Evolutionary conservation across 306 rosid genomes (phyloP).

Genomic region (Dalbergia cochinchinensis): DNA sequence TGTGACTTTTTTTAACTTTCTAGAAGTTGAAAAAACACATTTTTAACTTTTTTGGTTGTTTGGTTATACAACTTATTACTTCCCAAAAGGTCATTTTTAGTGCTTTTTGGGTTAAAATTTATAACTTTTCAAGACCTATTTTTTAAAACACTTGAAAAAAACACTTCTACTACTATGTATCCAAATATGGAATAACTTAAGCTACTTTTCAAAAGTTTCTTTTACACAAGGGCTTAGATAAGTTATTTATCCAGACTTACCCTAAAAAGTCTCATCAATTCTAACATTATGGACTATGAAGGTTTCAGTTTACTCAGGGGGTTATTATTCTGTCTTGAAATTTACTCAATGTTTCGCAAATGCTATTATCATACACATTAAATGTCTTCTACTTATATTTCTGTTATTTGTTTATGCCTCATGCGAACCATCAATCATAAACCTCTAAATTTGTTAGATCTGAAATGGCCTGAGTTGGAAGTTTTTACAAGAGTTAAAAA

Average conservation of each 20-base stretch:
- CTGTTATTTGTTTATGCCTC: slow-evolving; percentile 1
- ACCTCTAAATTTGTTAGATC: slow-evolving; percentile 11
- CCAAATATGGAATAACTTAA: too few relatives aligned
- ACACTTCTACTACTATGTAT: too few relatives aligned
- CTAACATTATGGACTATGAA: not conserved
- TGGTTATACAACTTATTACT: too few relatives aligned
- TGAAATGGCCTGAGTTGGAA: slow-evolving; percentile 11
- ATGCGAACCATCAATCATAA: not conserved
- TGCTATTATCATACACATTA: not conserved
- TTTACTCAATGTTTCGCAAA: not conserved
- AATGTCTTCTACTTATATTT: slow-evolving; percentile 16
- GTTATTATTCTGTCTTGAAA: slow-evolving; percentile 9
- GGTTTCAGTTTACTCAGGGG: not conserved
- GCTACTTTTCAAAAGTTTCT: too few relatives aligned
- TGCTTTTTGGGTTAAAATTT: not conserved
- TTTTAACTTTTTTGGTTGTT: too few relatives aligned
- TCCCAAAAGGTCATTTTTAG: not conserved
- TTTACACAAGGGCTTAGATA: too few relatives aligned
- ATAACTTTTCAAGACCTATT: too few relatives aligned
- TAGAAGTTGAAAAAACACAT: too few relatives aligned
- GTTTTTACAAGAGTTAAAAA: not conserved
- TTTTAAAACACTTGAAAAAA: too few relatives aligned
- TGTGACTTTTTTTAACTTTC: too few relatives aligned
- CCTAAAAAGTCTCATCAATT: not conserved
- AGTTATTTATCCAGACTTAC: too few relatives aligned